Conservation (phyloP, 768 basidiomycete genomes). For the Collybia sp. region DNA sequence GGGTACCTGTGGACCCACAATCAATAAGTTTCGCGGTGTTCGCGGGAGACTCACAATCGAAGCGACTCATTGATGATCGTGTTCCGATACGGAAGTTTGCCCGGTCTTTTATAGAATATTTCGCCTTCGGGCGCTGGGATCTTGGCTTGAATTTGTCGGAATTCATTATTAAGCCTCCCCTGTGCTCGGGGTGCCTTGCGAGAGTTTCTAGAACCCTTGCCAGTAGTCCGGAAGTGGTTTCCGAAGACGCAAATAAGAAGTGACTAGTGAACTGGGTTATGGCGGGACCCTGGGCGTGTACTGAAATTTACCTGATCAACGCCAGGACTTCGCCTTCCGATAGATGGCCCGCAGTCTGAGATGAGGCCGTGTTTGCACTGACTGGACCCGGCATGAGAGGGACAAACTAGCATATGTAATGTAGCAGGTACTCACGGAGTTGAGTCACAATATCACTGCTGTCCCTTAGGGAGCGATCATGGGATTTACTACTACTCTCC, state of each 20-base stretch:
- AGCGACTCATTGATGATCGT: constrained; percentile 20
- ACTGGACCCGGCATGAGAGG: constrained; percentile 11
- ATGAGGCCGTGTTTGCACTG: constrained; percentile 12
- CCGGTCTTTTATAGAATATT: constrained; percentile 12
- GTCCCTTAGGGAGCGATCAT: constrained; percentile 19
- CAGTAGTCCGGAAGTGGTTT: constrained; percentile 20
- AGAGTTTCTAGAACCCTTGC: constrained; percentile 16
- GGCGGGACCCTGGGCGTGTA: neutral
- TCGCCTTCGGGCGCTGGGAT: constrained; percentile 5
- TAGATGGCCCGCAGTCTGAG: constrained; percentile 12
- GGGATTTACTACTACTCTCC: constrained; percentile 15
- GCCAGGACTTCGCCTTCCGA: constrained; percentile 17
- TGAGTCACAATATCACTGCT: constrained; percentile 27
- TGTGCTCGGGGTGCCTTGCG: constrained; percentile 17
- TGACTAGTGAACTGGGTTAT: constrained; percentile 8
- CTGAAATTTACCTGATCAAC: constrained; percentile 14
- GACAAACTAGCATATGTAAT: neutral
- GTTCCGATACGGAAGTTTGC: constrained; percentile 16
- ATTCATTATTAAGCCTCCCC: constrained; percentile 16
- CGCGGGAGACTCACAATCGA: constrained; percentile 10
- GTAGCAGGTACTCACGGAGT: constrained; percentile 16
- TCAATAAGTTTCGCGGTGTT: neutral
- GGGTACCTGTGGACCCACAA: constrained; percentile 9
- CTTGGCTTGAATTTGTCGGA: constrained; percentile 3
- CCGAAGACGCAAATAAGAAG: constrained; percentile 19